Conservation (phyloP, 495 filamentous ascomycete species). For the Penicillium pancosmium region DNA sequence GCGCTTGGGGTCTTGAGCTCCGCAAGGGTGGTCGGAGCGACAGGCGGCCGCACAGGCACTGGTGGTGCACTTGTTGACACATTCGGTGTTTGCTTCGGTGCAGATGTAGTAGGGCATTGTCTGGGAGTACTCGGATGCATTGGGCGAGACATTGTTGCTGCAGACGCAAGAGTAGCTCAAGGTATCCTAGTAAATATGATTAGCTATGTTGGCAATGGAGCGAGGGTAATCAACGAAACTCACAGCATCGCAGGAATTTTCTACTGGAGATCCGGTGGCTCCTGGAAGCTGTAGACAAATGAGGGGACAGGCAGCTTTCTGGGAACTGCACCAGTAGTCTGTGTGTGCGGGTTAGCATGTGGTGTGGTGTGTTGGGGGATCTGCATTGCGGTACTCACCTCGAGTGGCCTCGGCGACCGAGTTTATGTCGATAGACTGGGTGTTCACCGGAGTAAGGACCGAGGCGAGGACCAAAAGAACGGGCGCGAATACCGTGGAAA, state of each 20-base stretch:
- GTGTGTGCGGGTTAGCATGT: conserved; percentile 1
- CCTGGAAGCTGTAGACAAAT: conserved; percentile 73
- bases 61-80: conserved; percentile 63
- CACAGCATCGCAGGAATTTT: conserved; percentile 75
- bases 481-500: conserved; percentile 20
- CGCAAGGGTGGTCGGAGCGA: conserved; percentile 75
- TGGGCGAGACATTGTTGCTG: conserved; percentile 69
- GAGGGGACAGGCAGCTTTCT: conserved; percentile 70
- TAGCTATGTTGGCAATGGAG: no score
- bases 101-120: conserved; percentile 88
- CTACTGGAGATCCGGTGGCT: conserved; percentile 47
- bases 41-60: conserved; percentile 65
- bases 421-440: conserved; percentile 63
- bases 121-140: conserved; percentile 78
- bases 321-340: conserved; percentile 72
- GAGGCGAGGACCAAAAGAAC: conserved; percentile 34
- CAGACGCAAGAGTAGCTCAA: conserved; percentile 77
- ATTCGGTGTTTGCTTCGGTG: conserved; percentile 70
- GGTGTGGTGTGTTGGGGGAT: neutral
- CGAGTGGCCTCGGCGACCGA: conserved; percentile 53
- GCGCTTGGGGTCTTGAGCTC: conserved; percentile 68
- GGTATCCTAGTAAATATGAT: conserved; percentile 49
- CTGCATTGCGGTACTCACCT: conserved; percentile 33
- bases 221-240: conserved; percentile 28
- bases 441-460: conserved; percentile 34